These are phyloP conservation scores for Botrytis cinerea DNA, from an alignment of 2,329 filamentous ascomycete genomes.

Conservation along the genomic window DNA sequence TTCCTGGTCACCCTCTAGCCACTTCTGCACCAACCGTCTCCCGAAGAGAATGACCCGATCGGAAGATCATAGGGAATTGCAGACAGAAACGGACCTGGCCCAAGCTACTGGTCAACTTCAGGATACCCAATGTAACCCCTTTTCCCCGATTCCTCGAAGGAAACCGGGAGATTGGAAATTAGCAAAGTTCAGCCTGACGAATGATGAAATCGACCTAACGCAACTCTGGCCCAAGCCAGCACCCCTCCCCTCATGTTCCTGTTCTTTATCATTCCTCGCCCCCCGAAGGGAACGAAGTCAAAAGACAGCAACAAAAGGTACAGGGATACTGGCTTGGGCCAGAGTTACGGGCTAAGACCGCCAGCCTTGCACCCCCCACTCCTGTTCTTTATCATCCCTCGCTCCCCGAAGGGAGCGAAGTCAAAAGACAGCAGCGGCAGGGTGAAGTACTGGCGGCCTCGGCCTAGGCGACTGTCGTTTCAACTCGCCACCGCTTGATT, in stretches of 20 bases:
- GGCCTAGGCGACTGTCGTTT: background rate
- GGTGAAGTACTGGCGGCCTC: background rate
- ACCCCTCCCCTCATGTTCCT: background rate
- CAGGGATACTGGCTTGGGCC: background rate
- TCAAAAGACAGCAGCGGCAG: background rate
- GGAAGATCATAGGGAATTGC: background rate
- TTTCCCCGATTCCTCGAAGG: background rate
- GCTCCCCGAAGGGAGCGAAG: background rate
- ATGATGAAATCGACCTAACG: slow-evolving; percentile 5
- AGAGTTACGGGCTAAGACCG: background rate
- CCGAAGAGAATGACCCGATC: background rate
- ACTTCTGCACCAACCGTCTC: background rate
- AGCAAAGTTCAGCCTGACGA: background rate
- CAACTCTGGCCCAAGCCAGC: slow-evolving; percentile 7
- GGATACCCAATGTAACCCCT: background rate
- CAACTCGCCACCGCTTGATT: background rate
- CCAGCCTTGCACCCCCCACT: background rate
- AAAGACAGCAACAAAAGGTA: background rate
- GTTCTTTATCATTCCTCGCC: background rate
- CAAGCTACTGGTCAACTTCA: background rate
- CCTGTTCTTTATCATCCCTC: background rate
- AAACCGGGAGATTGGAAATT: background rate
- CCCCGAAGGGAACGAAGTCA: background rate
- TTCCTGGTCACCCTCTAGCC: background rate
- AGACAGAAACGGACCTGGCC: background rate